Evolutionary conservation across 2,329 filamentous ascomycete species (phyloP).

Genomic region (Fusarium albosuccineum): DNA sequence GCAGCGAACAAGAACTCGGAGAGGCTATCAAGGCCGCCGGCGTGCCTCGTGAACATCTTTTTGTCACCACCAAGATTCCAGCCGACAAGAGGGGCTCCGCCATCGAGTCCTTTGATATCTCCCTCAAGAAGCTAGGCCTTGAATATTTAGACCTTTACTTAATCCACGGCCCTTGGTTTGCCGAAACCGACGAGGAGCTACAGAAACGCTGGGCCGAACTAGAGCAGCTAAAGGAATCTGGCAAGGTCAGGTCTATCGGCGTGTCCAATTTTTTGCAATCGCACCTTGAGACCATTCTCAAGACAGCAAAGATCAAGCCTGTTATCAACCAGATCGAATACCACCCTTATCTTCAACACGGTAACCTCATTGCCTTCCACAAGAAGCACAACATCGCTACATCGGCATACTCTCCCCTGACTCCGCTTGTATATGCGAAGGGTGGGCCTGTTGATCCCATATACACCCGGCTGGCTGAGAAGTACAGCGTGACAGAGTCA

Average conservation of each 20-base stretch:
- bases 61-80: slow-evolving; percentile 72
- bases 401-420: slow-evolving; percentile 68
- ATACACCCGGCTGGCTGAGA: slow-evolving; percentile 65
- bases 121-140: slow-evolving; percentile 73
- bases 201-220: slow-evolving; percentile 71
- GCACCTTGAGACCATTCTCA: slow-evolving; percentile 68
- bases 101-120: slow-evolving; percentile 66
- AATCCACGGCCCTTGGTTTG: slow-evolving; percentile 70
- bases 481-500: slow-evolving; percentile 69
- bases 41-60: slow-evolving; percentile 76
- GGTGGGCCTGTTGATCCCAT: slow-evolving; percentile 66
- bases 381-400: slow-evolving; percentile 69
- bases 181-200: slow-evolving; percentile 63
- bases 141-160: slow-evolving; percentile 81
- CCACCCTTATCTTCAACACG: slow-evolving; percentile 81
- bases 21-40: slow-evolving; percentile 76
- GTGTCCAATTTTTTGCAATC: slow-evolving; percentile 78
- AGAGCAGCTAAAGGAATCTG: slow-evolving; percentile 75
- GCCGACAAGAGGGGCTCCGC: slow-evolving; percentile 56
- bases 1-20: slow-evolving; percentile 78
- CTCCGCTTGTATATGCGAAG: slow-evolving; percentile 60
- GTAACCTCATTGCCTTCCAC: slow-evolving; percentile 69
- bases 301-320: slow-evolving; percentile 72
- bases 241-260: slow-evolving; percentile 77
- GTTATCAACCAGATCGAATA: slow-evolving; percentile 86